phyloP scores from a whole-genome alignment of 768 basidiomycete species.

The Auriscalpium microsporum region DNA sequence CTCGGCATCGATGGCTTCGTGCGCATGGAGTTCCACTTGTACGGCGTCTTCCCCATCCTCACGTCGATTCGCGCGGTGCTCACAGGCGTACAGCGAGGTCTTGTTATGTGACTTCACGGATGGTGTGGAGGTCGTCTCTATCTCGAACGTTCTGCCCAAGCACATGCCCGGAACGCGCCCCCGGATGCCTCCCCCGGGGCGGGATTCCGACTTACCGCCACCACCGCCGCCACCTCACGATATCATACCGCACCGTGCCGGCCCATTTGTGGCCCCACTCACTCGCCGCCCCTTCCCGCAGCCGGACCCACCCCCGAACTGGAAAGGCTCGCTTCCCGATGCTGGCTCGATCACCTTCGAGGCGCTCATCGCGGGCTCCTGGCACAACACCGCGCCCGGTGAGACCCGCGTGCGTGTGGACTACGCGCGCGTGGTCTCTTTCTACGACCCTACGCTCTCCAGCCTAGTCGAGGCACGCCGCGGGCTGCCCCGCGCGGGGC shows the following conservation, averaged over 20 bases:
- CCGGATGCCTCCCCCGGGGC: background rate
- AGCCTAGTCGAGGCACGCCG: constrained; percentile 26
- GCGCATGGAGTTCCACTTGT: constrained; percentile 14
- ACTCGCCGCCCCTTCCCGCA: background rate
- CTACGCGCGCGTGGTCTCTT: constrained; percentile 31
- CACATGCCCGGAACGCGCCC: background rate
- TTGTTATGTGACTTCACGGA: constrained; percentile 10
- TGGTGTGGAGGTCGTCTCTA: constrained; percentile 7
- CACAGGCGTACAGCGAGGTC: constrained; percentile 4
- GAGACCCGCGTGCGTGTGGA: constrained; percentile 36
- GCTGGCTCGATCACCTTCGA: background rate
- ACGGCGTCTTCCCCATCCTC: background rate
- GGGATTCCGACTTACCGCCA: background rate
- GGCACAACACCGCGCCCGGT: constrained; percentile 36
- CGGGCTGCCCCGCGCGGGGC: constrained; percentile 26
- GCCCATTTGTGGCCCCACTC: background rate
- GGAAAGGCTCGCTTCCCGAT: constrained; percentile 5
- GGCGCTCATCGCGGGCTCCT: constrained; percentile 28
- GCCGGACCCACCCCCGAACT: constrained; percentile 3
- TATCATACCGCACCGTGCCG: no score
- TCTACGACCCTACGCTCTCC: constrained; percentile 33
- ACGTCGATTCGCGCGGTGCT: background rate
- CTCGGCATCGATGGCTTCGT: constrained; percentile 28
- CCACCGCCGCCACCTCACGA: background rate
- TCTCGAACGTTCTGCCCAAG: background rate